These are phyloP conservation scores for Paramecium pentaurelia DNA, from an alignment of 73 alveolate species.

Conservation along the genomic window DNA sequence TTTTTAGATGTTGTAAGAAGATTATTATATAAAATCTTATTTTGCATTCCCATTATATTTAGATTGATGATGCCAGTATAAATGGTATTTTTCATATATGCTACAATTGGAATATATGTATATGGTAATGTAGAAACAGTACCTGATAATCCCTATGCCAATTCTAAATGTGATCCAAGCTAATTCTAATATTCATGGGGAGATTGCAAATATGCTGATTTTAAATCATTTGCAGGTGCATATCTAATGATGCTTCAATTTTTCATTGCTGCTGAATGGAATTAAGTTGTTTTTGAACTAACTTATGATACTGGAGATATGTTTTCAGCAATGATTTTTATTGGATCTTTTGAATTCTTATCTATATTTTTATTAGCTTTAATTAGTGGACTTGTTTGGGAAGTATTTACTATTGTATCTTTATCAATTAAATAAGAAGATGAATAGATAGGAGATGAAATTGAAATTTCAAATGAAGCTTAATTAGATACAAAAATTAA, in stretches of 20 bases:
- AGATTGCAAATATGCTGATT: conserved; percentile 22
- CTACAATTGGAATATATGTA: conserved; percentile 34
- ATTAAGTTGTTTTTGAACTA: neutral
- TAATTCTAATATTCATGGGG: neutral
- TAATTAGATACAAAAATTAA: neutral
- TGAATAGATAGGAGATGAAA: neutral
- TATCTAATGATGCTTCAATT: conserved; percentile 36
- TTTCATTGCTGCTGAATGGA: conserved; percentile 54
- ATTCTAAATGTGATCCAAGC: neutral
- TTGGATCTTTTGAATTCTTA: conserved; percentile 38
- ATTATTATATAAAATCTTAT: conserved; percentile 42
- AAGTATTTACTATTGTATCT: conserved; percentile 49
- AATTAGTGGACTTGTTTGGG: conserved; percentile 63
- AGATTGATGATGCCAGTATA: conserved; percentile 24
- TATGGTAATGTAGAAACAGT: neutral
- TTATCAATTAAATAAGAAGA: neutral
- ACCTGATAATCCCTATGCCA: conserved; percentile 3
- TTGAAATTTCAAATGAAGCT: neutral
- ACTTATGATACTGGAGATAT: conserved; percentile 8
- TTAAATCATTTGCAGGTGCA: conserved; percentile 26
- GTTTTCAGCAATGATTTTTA: conserved; percentile 20
- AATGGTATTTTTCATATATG: conserved; percentile 28
- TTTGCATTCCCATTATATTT: conserved; percentile 43
- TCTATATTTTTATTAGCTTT: conserved; percentile 51
- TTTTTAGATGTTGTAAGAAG: conserved; percentile 14